Conservation (phyloP, 768 basidiomycete genomes). For the Hypholoma sublateritium region DNA sequence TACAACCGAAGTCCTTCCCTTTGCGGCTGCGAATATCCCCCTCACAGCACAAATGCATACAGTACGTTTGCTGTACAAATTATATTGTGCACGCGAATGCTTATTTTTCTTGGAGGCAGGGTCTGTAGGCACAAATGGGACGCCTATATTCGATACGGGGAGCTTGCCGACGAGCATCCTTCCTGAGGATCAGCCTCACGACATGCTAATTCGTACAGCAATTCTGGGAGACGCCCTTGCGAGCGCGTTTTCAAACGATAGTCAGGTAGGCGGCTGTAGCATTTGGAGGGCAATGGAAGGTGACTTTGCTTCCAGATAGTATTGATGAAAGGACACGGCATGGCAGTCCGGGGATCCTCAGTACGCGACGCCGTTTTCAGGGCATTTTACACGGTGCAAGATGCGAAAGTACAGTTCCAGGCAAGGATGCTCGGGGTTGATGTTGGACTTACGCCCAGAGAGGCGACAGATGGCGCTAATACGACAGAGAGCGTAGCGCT, state of each 20-base stretch:
- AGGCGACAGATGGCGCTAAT: constrained; percentile 17
- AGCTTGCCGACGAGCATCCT: constrained; percentile 16
- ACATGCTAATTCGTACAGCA: constrained; percentile 18
- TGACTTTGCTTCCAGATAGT: not conserved
- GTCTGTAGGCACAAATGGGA: constrained; percentile 16
- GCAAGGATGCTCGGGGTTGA: constrained; percentile 14
- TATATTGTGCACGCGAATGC: not conserved
- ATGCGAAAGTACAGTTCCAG: constrained; percentile 18
- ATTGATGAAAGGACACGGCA: constrained; percentile 19
- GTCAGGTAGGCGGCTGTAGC: not conserved
- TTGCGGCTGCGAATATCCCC: constrained; percentile 15
- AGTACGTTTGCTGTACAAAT: constrained; percentile 5
- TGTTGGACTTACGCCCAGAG: constrained; percentile 14
- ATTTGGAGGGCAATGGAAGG: constrained; percentile 2
- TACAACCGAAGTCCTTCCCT: constrained; percentile 19
- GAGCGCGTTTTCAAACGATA: constrained; percentile 10
- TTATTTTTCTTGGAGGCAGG: constrained; percentile 11
- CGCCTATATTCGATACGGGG: constrained; percentile 18
- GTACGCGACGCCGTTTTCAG: constrained; percentile 20
- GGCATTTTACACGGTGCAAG: constrained; percentile 18
- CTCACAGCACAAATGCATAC: constrained; percentile 22
- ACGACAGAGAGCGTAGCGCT: constrained; percentile 19
- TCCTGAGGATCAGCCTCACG: constrained; percentile 16
- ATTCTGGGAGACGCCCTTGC: constrained; percentile 19
- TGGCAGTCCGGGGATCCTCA: constrained; percentile 18